Conservation (phyloP, 257 asterid species). For the Fraxinus excelsior region DNA sequence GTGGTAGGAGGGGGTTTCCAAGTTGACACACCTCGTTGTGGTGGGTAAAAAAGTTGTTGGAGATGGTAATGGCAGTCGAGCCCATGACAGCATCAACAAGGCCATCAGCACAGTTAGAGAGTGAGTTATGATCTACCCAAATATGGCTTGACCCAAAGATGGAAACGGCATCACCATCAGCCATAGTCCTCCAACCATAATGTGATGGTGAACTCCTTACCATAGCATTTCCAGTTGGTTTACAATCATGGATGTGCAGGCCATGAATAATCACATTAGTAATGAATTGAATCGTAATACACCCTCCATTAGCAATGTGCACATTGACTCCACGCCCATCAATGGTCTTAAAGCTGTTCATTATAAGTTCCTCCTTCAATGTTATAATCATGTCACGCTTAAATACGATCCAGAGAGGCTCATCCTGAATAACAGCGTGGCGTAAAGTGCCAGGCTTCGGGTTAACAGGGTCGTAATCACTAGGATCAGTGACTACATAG, state of each 20-base stretch:
- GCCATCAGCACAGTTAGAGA: conserved; percentile 88
- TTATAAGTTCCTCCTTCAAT: conserved; percentile 79
- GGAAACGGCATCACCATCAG: conserved; percentile 91
- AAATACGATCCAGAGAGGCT: conserved; percentile 87
- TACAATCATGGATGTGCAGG: conserved; percentile 72
- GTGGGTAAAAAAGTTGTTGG: conserved; percentile 83
- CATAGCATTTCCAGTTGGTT: conserved; percentile 88
- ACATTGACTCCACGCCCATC: conserved; percentile 91
- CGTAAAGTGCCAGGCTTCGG: conserved; percentile 83
- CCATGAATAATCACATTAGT: conserved; percentile 85
- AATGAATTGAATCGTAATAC: conserved; percentile 73
- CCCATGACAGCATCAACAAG: conserved; percentile 96
- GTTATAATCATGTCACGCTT: conserved; percentile 81
- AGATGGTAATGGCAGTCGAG: conserved; percentile 85
- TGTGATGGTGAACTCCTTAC: conserved; percentile 86
- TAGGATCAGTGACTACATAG: conserved; percentile 66
- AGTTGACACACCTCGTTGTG: conserved; percentile 70
- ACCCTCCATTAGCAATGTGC: conserved; percentile 79
- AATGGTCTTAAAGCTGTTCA: conserved; percentile 91
- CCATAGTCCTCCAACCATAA: conserved; percentile 93
- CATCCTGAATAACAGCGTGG: conserved; percentile 82
- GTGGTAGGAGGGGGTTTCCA: background rate
- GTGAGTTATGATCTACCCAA: conserved; percentile 91
- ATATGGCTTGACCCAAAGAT: conserved; percentile 86
- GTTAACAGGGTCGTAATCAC: conserved; percentile 67